Evolutionary conservation across 2,329 filamentous ascomycete species (phyloP), one percentile per base, ranked within the genome.

Genomic region (Stemphylium beticola): DNA sequence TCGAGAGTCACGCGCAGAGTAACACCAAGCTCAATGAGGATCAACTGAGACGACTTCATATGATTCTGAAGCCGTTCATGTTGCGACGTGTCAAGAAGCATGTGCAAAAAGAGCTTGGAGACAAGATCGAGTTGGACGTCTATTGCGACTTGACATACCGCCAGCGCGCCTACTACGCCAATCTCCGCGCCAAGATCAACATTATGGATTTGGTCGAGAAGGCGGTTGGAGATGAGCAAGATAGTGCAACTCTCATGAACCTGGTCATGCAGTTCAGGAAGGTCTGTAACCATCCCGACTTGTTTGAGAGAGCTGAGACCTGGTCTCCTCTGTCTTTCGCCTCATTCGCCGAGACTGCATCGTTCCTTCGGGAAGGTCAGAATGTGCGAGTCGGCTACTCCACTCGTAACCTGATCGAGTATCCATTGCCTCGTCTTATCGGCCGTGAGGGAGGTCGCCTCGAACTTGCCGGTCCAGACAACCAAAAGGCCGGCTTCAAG

Each of bases 51-150:
- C 91, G 95, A 78, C 81, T 99, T 66, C 95, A 99, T 76, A 96
- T 98, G 93, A 99, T 99, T 66, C 79, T 99, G 64, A 98, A 99
- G 79, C 95, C 95, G 0, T 99, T 99, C 82, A 99, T 99, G 95
- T 86, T 99, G 74, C 91, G 95, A 67, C 93, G 95, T 85, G 92
- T 99, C 78, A 99, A 99, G 87, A 98, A 98, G 81, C 93, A 99
- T 75, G 95, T 99, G 44, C 95, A 99, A 76, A 97, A 98, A 77
- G 95, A 99, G 76, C 86, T 99, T 43, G 95, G 95, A 41, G 95
- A 99, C 85, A 99, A 99, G 86, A 96, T 98, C 55, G 95, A 99
- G 76, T 82, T 92, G 58, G 95, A 99, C 68, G 86, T 99, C 55
- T 98, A 93, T 84, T 99, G 95, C 75, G 89, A 99, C 67, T 85